Percentiles rank a stretch among this genome's conserved stretches.
Evolutionary conservation across 208 protist genomes (phyloP).

Genomic region (Crithidia acanthocephali): DNA sequence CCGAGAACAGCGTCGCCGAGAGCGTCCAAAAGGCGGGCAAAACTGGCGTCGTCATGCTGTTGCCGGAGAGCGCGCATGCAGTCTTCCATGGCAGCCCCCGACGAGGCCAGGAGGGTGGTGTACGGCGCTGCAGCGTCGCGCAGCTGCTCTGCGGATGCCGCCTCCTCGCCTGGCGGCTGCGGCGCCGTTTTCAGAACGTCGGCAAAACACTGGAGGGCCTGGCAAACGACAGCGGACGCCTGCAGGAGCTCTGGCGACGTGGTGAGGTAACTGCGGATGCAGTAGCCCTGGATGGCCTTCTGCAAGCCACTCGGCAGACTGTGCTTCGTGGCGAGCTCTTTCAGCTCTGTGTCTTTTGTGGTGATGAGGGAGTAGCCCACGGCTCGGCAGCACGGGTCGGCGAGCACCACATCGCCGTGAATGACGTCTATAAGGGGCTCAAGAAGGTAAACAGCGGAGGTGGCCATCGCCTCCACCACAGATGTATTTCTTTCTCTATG

Average conservation of each 20-base stretch:
- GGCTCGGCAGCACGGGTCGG: constrained; percentile 44
- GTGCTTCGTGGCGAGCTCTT: constrained; percentile 21
- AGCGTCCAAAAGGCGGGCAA: constrained; percentile 38
- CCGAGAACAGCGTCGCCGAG: constrained; percentile 51
- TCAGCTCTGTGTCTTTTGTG: constrained; percentile 40
- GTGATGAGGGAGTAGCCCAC: constrained; percentile 50
- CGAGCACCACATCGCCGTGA: constrained; percentile 57
- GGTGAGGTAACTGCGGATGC: constrained; percentile 46
- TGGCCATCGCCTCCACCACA: not conserved
- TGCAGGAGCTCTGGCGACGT: constrained; percentile 49
- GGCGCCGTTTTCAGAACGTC: constrained; percentile 18
- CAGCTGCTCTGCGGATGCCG: not conserved
- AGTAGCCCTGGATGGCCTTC: constrained; percentile 63
- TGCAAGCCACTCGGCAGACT: constrained; percentile 36
- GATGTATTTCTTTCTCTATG: not conserved
- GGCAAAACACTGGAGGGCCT: constrained; percentile 43
- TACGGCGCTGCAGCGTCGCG: not conserved
- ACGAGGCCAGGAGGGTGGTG: not conserved
- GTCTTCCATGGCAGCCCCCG: constrained; percentile 15
- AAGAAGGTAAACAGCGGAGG: constrained; percentile 21
- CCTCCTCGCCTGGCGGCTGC: not conserved
- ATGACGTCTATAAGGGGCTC: constrained; percentile 71
- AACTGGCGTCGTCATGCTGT: constrained; percentile 2
- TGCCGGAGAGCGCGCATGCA: not conserved
- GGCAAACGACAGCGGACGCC: constrained; percentile 27